Evolutionary conservation across 2,329 filamentous ascomycete species (phyloP), one percentile per base, ranked within the genome.

Genomic region (Hysterium pulicare): DNA sequence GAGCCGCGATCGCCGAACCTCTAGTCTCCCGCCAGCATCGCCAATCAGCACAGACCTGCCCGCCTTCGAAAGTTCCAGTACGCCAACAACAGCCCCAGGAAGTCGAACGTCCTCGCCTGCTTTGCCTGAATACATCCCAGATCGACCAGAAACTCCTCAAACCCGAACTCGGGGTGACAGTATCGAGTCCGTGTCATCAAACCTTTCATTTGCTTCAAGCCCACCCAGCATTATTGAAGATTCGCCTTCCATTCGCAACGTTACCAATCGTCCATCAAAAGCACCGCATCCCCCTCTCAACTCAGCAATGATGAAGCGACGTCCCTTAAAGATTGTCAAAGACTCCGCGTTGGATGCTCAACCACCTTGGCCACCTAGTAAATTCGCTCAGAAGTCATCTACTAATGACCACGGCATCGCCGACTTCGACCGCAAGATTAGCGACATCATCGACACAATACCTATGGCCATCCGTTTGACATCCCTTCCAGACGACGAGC

Each of bases 401-500:
- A 19, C 15, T 5, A 35, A 35, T 13, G 20, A 35, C 33, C 57
- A 47, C 26, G 62, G 55, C 22, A 58, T 55, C 8, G 83, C 88
- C 50, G 79, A 87, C 42, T 74, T 95, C 11, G 86, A 89, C 51
- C 81, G 83, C 48, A 88, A 90, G 60, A 90, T 95, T 37, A 86
- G 81, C 57, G 81, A 86, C 39, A 86, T 94, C 43, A 76, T 94
- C 30, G 81, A 82, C 44, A 84, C 78, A 16, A 87, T 94, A 48
- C 88, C 89, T 2, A 84, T 84, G 23, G 83, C 83, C 48, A 94
- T 97, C 55, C 83, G 82, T 39, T 75, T 96, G 32, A 81, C 81
- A 1, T 58, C 61, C 11, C 51, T 55, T 3, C 50, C 58, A 19
- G 58, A 54, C n/a, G 49, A 58, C 32, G 55, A 65, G 41, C 55